Evolutionary conservation across 768 basidiomycete species (phyloP), one percentile per base, ranked within the genome.

Genomic region (Lentinula guzmanii): DNA sequence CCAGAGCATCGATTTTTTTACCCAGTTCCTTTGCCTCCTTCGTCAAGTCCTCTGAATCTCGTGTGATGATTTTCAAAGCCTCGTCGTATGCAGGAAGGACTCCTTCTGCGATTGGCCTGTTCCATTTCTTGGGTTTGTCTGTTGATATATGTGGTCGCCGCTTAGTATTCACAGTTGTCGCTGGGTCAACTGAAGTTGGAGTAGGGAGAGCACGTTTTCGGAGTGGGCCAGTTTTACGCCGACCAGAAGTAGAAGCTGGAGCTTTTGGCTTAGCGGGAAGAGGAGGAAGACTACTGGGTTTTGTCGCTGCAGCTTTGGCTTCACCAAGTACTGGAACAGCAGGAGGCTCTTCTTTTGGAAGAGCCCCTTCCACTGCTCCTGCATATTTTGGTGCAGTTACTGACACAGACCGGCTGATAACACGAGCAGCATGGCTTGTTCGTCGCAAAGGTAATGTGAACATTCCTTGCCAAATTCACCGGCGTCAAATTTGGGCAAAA

Each of bases 31-130:
- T 66, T 0, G 83, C 74, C 68, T 86, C 79, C 1, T 66, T 66
- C 61, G 79, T 78, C 35, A 90, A 70, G 1, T 64, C 66, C 8
- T 73, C 68, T 43, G 87, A 82, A 75, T 97, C 92, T 15, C 72
- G 68, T 34, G 78, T 76, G 61, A 98, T 83, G 65, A 87, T 77
- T 62, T 83, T 77, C 48, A 98, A 74, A 1, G 95, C 94, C 59
- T 89, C 82, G 74, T 98, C 96, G 68, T 93, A 97, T 4, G 86
- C 89, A 2, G 89, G 89, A 31, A 92, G 72, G 7, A 86, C 80
- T 5, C 88, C 88, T 21, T 71, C 70, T 11, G 77, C 79, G 4
- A 92, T 71, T 4, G 90, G 87, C 15, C 82, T 68, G 52, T 83
- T 84, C 87, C 88, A 92, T 71, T 82, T 71, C 24, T 83, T 77